Base-by-base conservation (phyloP, 371 early-diverging fungal genomes). In the Haplosporangium sp. region DNA sequence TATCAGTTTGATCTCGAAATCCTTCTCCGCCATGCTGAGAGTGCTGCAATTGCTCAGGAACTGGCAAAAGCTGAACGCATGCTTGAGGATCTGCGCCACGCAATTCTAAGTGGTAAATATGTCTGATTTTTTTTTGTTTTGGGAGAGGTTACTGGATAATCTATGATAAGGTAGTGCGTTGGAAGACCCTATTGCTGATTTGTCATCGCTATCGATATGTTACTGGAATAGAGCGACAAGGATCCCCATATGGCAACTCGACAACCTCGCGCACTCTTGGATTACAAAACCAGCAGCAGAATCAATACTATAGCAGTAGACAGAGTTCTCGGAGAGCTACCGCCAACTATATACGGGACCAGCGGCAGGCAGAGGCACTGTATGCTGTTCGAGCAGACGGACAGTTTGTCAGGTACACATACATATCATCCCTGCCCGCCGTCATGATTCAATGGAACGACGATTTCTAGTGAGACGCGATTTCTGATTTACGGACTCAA, bases 1-100 rank as follows among this genome's bases (percentile, higher is more conserved):
- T 89, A 88, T 43, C 93, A 93, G 73, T 90, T 93, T 63, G 92
- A 93, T 75, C 80, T 91, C 16, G 94, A 92, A 74, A 85, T 92
- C 48, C 85, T 86, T 55, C 69, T 93, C 20, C 90, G 91, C 45
- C 83, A 87, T 67, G 85, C 85, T 29, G 94, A 93, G 67, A 55
- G 88, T 8, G 80, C 83, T 0, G 62, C 86, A 5, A 89, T 93
- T 51, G 62, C 82, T 21, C 67, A 81, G 52, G 92, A 91, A 55
- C 84, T 93, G 16, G 80, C 66, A 9, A 86, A 82, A 59, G 87
- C 88, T 21, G 88, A 92, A 62, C 69, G 73, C 29, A 69, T 83
- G 41, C 72, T 92, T 41, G 66, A 81, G 21, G 86, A 86, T 63
- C 69, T 91, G 23, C 83, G 86, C 29, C 64, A 80, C 43, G 83